Evolutionary conservation across 768 basidiomycete species (phyloP), one percentile per base, ranked within the genome.

Genomic region (Gloeophyllum trabeum): DNA sequence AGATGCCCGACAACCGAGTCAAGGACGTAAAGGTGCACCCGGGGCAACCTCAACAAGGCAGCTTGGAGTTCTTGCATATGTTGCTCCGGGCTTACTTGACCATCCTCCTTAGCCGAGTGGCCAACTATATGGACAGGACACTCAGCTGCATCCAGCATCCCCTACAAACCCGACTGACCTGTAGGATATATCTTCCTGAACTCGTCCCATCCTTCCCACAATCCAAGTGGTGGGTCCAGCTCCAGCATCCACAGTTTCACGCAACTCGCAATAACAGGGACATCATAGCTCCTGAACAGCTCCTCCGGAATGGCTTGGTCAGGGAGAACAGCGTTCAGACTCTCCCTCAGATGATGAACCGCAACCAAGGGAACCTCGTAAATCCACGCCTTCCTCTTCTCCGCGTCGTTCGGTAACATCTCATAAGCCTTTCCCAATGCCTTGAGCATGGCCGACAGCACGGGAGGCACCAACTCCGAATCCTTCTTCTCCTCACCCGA

Each of bases 171-270:
- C 21, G 4, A 51, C 67, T 23, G 39, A 70, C 71, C 74, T 25
- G 66, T 71, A 4, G 89, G 90, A 53, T 96, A 97, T n/a, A 96
- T 49, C 48, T 77, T 81, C 42, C 87, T 74, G 46, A 93, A 69
- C 23, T 96, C 92, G 34, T 93, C 90, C 86, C 92, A 98, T 35
- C 83, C 78, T 52, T 93, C 89, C 69, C 81, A 94, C 37, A 85
- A 63, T 14, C 77, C 73, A 7, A 96, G 58, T 21, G 94, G 91
- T 5, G 89, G 87, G 54, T 90, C 79, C 21, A 98, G 72, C 58
- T 98, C 93, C n/a, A 96, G 67, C 19, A 81, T 56, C 87, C 90
- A 97, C 12, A 98, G 63, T 62, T 93, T 97, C 54, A 93, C 61
- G 12, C 79, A 69, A 42, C 81, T 79, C 2, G 93, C 92, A 23